phyloP scores from a whole-genome alignment of 1,139 yeast species.

The Blastobotrys capitulatus region DNA sequence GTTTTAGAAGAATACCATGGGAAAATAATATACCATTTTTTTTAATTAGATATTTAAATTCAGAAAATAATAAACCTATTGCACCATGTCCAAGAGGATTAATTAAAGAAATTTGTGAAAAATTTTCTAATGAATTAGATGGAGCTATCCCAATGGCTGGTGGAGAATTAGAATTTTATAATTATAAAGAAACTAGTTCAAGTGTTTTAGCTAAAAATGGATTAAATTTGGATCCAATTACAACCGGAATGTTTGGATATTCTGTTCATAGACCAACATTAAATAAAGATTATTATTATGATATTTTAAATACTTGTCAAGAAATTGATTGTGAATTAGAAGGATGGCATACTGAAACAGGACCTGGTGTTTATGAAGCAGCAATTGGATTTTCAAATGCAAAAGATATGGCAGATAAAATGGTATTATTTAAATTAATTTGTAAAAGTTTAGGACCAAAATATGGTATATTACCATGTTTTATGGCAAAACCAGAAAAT shows the following conservation, averaged over 20 bases:
- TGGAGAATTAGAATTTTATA: slow-evolving; percentile 35
- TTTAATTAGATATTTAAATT: slow-evolving; percentile 28
- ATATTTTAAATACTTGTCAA: slow-evolving; percentile 25
- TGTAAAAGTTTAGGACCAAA: slow-evolving; percentile 32
- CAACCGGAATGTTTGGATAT: slow-evolving; percentile 37
- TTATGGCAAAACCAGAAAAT: slow-evolving; percentile 37
- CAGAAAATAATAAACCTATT: slow-evolving; percentile 25
- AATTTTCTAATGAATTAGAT: slow-evolving; percentile 12
- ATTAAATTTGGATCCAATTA: slow-evolving; percentile 27
- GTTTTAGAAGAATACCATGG: slow-evolving; percentile 32
- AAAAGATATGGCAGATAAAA: slow-evolving; percentile 32
- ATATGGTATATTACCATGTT: slow-evolving; percentile 32
- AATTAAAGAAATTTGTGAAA: slow-evolving; percentile 20
- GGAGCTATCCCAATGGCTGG: slow-evolving; percentile 31
- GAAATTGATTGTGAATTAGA: slow-evolving; percentile 30
- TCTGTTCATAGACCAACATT: slow-evolving; percentile 32
- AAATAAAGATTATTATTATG: slow-evolving; percentile 31
- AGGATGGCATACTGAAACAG: slow-evolving; percentile 38
- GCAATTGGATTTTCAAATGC: slow-evolving; percentile 34
- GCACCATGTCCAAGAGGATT: slow-evolving; percentile 34
- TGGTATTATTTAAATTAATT: slow-evolving; percentile 32
- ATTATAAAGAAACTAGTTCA: slow-evolving; percentile 30
- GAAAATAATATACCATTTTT: slow-evolving; percentile 31
- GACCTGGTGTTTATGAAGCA: slow-evolving; percentile 38
- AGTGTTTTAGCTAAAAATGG: slow-evolving; percentile 28